Base-by-base conservation (phyloP, 306 rosid species). In the Echinosophora koreensis region DNA sequence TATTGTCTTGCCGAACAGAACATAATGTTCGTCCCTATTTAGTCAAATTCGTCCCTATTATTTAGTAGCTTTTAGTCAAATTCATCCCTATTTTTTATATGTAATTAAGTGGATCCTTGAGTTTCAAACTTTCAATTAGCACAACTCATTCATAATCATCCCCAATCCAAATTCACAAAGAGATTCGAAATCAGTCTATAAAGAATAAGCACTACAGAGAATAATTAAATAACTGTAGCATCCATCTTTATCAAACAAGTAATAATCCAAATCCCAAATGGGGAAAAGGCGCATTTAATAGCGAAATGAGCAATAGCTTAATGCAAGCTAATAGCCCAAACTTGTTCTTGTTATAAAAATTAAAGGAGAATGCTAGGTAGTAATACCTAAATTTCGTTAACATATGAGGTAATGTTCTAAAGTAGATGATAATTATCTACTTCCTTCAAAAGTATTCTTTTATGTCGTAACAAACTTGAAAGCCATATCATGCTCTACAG, bases 311-410 rank as follows among this genome's bases (percentile, higher is more conserved):
- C 15, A 39, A n/a, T 73, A 44, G 11, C 74, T 54, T 63, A 63
- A 62, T 37, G 15, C 35, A 70, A 79, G 12, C 5, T 68, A 68
- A 41, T 5, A 27, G 11, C 37, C 50, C 4, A 80, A 72, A 22
- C 22, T 22, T 22, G 22, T 22, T 0, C 22, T 22, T 22, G 22
- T 22, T 0, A 22, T 22, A 22, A 22, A 22, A 22, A 22, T 22
- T 13, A 47, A 47, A 35, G 15, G n/a, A n/a, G n/a, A n/a, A n/a
- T n/a, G n/a, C n/a, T n/a, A n/a, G n/a, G 34, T 9, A 9, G 55
- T 34, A 13, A 47, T 28, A 10, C 3, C 12, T 37, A 37, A 16
- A 16, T 13, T 16, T 37, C 14, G 28, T 55, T 55, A n/a, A 18
- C 66, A 16, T 41, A 55, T 52, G 55, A 38, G 39, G 39, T n/a